Evolutionary conservation across 208 protist species (phyloP).

Genomic region (Wallacemonas sp.): DNA sequence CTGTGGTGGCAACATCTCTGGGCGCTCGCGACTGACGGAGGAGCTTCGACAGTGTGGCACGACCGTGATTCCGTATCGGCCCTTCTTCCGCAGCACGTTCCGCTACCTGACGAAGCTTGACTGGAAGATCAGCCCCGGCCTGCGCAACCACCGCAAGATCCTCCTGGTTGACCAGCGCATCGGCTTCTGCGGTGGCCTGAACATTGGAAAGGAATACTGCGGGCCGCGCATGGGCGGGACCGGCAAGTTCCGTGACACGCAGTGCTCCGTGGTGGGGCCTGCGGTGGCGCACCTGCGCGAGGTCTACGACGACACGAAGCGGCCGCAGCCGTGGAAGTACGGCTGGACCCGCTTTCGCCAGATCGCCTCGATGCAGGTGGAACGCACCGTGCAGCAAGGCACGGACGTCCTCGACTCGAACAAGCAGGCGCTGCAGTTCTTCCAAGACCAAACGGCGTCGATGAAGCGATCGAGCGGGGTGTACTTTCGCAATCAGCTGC

Average conservation of each 20-base stretch:
- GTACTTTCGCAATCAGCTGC: slow-evolving; percentile 48
- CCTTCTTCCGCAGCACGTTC: slow-evolving; percentile 75
- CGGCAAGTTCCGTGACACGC: slow-evolving; percentile 87
- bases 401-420: slow-evolving; percentile 26
- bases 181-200: slow-evolving; percentile 93
- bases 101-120: slow-evolving; percentile 72
- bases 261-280: slow-evolving; percentile 77
- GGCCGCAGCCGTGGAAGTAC: slow-evolving; percentile 83
- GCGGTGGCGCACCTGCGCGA: slow-evolving; percentile 73
- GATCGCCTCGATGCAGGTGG: slow-evolving; percentile 69
- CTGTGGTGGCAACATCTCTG: slow-evolving; percentile 90
- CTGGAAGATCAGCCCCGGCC: slow-evolving; percentile 76
- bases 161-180: slow-evolving; percentile 77
- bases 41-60: slow-evolving; percentile 70
- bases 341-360: slow-evolving; percentile 73
- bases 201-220: slow-evolving; percentile 93
- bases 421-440: slow-evolving; percentile 23
- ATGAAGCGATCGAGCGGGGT: slow-evolving; percentile 28
- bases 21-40: slow-evolving; percentile 67
- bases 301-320: slow-evolving; percentile 87
- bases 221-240: slow-evolving; percentile 59
- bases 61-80: slow-evolving; percentile 80
- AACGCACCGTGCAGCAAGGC: slow-evolving; percentile 38
- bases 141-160: slow-evolving; percentile 93
- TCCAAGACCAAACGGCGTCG: slow-evolving; percentile 21